Conservation (phyloP, 768 basidiomycete species). For the Gautieria morchelliformis region DNA sequence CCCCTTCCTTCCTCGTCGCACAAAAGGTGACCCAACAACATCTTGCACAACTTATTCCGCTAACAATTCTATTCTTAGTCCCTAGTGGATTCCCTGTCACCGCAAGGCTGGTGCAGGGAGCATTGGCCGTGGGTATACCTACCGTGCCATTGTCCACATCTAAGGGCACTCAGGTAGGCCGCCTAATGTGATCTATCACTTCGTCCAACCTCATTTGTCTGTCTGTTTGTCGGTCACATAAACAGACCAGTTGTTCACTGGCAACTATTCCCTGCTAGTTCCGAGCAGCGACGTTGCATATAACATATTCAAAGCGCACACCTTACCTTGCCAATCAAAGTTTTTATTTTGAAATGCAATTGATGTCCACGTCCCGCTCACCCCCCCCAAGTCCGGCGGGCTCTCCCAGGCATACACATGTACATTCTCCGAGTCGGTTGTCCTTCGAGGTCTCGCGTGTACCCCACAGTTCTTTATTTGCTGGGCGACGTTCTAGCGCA, state of each 20-base stretch:
- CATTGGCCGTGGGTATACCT: neutral
- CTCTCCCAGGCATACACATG: neutral
- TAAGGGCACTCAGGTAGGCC: too few relatives aligned
- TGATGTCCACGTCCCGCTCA: neutral
- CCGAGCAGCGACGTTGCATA: neutral
- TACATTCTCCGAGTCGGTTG: neutral
- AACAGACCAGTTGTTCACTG: neutral
- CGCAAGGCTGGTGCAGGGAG: neutral
- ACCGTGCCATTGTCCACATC: neutral
- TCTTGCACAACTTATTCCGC: neutral
- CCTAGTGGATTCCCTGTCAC: neutral
- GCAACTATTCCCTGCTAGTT: neutral
- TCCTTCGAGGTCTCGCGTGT: neutral
- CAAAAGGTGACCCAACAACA: too few relatives aligned
- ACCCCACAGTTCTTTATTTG: neutral
- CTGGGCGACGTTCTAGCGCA: neutral
- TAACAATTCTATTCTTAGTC: neutral
- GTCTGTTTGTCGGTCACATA: too few relatives aligned
- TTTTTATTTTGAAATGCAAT: neutral
- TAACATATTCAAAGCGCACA: neutral
- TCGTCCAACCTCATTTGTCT: too few relatives aligned
- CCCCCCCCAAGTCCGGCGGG: neutral
- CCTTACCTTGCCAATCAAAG: neutral
- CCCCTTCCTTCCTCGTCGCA: neutral
- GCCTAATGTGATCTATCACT: too few relatives aligned